These are phyloP conservation scores for Warburgia ugandensis DNA, from an alignment of 164 flowering plant genomes.

Conservation along the genomic window DNA sequence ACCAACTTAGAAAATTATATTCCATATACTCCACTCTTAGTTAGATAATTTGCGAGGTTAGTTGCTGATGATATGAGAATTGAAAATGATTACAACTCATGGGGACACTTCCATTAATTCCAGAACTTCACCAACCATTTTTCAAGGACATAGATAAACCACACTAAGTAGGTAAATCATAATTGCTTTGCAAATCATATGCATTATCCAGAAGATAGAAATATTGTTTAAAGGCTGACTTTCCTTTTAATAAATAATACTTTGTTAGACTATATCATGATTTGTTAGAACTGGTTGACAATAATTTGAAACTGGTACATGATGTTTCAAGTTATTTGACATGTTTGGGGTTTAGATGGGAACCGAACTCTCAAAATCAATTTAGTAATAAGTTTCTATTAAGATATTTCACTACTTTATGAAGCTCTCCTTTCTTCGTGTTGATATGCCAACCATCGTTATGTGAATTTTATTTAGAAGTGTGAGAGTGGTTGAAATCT, in stretches of 20 bases:
- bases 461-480: no score
- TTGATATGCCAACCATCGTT: no score
- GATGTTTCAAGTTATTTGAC: slow-evolving; percentile 8
- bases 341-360: not conserved
- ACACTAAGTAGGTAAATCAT: not conserved
- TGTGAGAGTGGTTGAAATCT: no score
- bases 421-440: not conserved
- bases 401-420: not conserved
- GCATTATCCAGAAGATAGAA: not conserved
- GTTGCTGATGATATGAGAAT: no score
- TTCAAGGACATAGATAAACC: not conserved
- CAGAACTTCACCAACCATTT: no score
- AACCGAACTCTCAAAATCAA: slow-evolving; percentile 10
- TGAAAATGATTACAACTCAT: no score
- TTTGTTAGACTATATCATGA: slow-evolving; percentile 5
- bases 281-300: slow-evolving; percentile 17
- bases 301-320: slow-evolving; percentile 5
- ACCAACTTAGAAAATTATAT: no score
- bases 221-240: slow-evolving; percentile 8
- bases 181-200: not conserved
- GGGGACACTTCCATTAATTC: no score
- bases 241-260: slow-evolving; percentile 1
- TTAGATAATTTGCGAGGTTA: no score
- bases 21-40: no score
- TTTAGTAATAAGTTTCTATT: not conserved